These are phyloP conservation scores for Pisolithus microcarpus DNA, from an alignment of 768 basidiomycete species.

Conservation along the genomic window DNA sequence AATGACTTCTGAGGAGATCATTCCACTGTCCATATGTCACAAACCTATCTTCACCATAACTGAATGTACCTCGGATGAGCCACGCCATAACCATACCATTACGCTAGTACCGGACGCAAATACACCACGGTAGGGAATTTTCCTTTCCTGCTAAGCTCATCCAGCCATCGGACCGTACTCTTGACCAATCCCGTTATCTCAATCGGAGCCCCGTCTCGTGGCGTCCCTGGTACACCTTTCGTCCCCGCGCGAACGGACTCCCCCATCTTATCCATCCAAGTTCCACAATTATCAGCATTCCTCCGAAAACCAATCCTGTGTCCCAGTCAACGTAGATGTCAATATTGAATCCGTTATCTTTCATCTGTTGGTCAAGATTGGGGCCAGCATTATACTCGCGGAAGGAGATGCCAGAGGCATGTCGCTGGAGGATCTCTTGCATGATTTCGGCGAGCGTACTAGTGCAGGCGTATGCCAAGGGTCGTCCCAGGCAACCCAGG, in stretches of 20 bases:
- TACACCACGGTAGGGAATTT: slow-evolving; percentile 87
- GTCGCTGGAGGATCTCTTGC: slow-evolving; percentile 93
- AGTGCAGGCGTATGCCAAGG: slow-evolving; percentile 71
- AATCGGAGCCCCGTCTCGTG: slow-evolving; percentile 90
- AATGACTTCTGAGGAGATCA: slow-evolving; percentile 75
- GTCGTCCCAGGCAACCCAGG: slow-evolving; percentile 91
- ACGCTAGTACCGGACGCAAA: slow-evolving; percentile 52
- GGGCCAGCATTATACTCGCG: slow-evolving; percentile 95
- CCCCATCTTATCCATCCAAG: slow-evolving; percentile 99
- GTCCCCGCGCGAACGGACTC: slow-evolving; percentile 87
- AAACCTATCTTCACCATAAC: slow-evolving; percentile 60
- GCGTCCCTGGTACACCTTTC: slow-evolving; percentile 93
- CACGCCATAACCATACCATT: not conserved
- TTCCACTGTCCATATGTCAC: slow-evolving; percentile 91
- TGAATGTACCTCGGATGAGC: slow-evolving; percentile 23
- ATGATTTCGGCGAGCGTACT: slow-evolving; percentile 89
- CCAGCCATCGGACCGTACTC: slow-evolving; percentile 89
- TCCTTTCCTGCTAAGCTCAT: slow-evolving; percentile 51
- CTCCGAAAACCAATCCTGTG: slow-evolving; percentile 85
- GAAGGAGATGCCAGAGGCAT: slow-evolving; percentile 88
- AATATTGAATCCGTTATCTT: slow-evolving; percentile 85
- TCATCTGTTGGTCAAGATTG: slow-evolving; percentile 97
- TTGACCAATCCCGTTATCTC: slow-evolving; percentile 93
- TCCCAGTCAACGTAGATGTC: slow-evolving; percentile 93
- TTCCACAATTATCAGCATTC: slow-evolving; percentile 79